Percentiles rank a stretch among this genome's conserved stretches.
These are phyloP conservation scores for Musa troglodytarum DNA, from an alignment of 176 grass and related monocot species.

Conservation along the genomic window DNA sequence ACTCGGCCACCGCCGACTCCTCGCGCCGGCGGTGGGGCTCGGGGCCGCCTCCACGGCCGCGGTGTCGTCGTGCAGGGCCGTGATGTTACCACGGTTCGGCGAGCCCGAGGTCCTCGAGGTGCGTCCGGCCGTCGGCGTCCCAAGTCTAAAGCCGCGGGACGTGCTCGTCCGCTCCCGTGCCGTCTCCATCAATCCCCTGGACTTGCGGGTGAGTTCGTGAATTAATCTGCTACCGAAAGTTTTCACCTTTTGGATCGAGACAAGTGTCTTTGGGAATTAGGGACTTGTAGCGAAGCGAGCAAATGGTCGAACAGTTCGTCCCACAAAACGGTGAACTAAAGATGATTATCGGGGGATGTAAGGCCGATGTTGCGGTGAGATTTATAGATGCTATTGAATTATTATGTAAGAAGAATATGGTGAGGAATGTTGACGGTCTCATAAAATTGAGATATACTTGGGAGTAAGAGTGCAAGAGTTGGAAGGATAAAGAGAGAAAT, in stretches of 20 bases:
- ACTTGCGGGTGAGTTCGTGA: constrained; percentile 68
- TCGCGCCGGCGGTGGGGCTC: constrained; percentile 18
- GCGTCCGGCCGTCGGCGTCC: constrained; percentile 45
- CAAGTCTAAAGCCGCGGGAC: constrained; percentile 70
- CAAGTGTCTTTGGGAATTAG: neutral
- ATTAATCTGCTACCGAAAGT: too few species aligned
- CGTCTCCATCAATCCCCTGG: constrained; percentile 84
- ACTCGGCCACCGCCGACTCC: constrained; percentile 21
- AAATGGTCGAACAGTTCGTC: neutral
- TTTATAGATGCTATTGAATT: too few species aligned
- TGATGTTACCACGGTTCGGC: constrained; percentile 75
- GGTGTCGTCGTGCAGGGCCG: constrained; percentile 42
- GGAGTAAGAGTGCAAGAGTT: too few species aligned
- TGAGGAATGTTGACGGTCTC: too few species aligned
- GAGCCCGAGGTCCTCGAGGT: constrained; percentile 79
- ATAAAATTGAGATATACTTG: too few species aligned
- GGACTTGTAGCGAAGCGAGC: neutral
- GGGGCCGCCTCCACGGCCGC: constrained; percentile 23
- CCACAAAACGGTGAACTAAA: neutral
- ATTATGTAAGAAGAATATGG: too few species aligned
- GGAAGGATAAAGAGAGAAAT: too few species aligned
- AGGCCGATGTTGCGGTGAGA: too few species aligned
- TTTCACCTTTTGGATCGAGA: neutral
- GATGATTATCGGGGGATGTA: too few species aligned
- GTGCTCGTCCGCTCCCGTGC: constrained; percentile 83